phyloP scores from a whole-genome alignment of 75 land plant genomes.

The Selaginella moellendorffii region DNA sequence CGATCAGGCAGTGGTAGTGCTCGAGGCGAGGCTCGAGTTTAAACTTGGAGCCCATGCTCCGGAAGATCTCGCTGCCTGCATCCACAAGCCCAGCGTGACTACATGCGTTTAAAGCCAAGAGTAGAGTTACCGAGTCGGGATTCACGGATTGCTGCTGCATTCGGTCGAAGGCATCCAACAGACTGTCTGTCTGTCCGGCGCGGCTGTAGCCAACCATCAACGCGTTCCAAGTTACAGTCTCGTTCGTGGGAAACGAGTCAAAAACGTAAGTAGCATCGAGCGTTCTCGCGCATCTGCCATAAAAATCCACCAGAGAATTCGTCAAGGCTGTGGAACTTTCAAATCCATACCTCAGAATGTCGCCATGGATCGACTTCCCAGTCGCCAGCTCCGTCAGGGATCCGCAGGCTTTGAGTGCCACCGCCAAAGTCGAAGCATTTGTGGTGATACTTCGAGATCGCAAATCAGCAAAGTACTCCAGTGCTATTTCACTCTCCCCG shows the following conservation, averaged over 20 bases:
- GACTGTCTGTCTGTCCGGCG: neutral
- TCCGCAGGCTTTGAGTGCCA: conserved; percentile 11
- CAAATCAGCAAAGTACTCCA: too few species aligned
- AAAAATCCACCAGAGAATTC: conserved; percentile 5
- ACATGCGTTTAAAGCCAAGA: conserved; percentile 4
- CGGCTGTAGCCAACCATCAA: conserved; percentile 8
- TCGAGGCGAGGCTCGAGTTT: neutral
- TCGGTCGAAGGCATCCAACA: conserved; percentile 1
- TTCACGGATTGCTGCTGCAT: conserved; percentile 6
- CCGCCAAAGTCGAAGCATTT: conserved; percentile 8
- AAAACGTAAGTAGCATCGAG: conserved; percentile 3
- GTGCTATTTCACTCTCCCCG: too few species aligned
- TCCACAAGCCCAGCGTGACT: conserved; percentile 12
- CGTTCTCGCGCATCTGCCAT: conserved; percentile 8
- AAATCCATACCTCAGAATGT: neutral
- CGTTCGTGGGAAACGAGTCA: neutral
- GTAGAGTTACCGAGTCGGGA: conserved; percentile 3
- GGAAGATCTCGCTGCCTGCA: neutral
- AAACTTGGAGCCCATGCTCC: conserved; percentile 1
- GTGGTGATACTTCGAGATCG: neutral
- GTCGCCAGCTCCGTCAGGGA: conserved; percentile 1
- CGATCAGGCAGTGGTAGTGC: conserved; percentile 13
- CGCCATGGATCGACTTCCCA: conserved; percentile 9
- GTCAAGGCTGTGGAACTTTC: neutral
- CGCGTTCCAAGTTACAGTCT: conserved; percentile 11